Evolutionary conservation across 345 rosid species (phyloP).

Genomic region (Kernera saxatilis): DNA sequence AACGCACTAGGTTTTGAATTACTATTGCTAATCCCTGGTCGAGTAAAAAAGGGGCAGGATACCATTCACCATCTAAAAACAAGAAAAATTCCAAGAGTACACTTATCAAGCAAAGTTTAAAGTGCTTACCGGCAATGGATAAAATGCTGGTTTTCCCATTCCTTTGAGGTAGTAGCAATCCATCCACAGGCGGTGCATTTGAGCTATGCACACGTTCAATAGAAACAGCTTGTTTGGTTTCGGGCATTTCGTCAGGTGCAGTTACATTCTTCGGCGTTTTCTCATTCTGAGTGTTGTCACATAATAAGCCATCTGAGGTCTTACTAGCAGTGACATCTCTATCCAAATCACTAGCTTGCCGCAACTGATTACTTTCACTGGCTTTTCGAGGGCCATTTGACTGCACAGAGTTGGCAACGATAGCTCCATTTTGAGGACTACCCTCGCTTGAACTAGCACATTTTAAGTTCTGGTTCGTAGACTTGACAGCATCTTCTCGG

Average conservation of each 20-base stretch:
- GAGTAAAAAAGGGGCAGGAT: conserved; percentile 29
- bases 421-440: conserved; percentile 43
- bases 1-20: conserved; percentile 47
- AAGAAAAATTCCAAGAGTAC: background rate
- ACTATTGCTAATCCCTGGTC: conserved; percentile 51
- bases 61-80: conserved; percentile 17
- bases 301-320: conserved; percentile 14
- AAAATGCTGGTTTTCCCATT: conserved; percentile 20
- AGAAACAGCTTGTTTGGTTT: conserved; percentile 18
- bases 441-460: conserved; percentile 49
- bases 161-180: conserved; percentile 12
- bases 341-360: conserved; percentile 44
- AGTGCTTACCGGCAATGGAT: conserved; percentile 6
- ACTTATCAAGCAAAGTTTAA: background rate
- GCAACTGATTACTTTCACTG: conserved; percentile 47
- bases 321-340: conserved; percentile 3
- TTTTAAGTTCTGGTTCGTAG: conserved; percentile 46
- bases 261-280: conserved; percentile 1
- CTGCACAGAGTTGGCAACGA: conserved; percentile 41
- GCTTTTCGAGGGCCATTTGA: conserved; percentile 48
- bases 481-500: conserved; percentile 66
- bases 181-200: conserved; percentile 13
- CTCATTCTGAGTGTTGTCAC: conserved; percentile 21
- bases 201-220: conserved; percentile 8
- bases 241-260: background rate